A percentile compares a stretch with the other conserved stretches of the same genome.
Conservation (phyloP, 345 rosid species). For the Rhodamnia rubescens region DNA sequence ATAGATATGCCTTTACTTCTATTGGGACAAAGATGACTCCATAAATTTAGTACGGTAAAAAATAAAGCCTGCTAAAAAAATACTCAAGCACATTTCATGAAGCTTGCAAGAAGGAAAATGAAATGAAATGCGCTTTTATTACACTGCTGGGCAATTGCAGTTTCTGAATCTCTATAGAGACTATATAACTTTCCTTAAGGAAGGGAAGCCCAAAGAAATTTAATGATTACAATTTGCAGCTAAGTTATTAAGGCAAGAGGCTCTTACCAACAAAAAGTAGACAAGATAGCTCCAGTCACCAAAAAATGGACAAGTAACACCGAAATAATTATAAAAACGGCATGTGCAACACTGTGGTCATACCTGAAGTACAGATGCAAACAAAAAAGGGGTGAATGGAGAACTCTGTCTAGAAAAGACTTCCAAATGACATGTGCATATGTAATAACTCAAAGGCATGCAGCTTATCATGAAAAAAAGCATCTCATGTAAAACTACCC, state of each 20-base stretch:
- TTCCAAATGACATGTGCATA: neutral
- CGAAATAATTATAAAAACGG: slow-evolving; percentile 67
- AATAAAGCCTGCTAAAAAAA: neutral
- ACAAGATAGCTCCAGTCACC: slow-evolving; percentile 59
- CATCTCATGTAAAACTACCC: neutral
- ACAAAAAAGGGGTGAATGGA: neutral
- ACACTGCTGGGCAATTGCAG: neutral
- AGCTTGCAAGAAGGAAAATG: neutral
- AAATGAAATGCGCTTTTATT: neutral
- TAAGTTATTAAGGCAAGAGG: neutral
- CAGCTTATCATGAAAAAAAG: neutral
- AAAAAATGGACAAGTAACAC: slow-evolving; percentile 76
- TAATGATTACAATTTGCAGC: neutral
- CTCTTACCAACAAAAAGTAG: slow-evolving; percentile 87
- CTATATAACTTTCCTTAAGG: neutral
- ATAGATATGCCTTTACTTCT: no score
- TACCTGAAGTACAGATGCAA: slow-evolving; percentile 42
- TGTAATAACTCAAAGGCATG: neutral
- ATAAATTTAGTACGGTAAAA: neutral
- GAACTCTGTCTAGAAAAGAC: neutral
- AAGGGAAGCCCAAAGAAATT: neutral
- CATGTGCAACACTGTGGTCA: slow-evolving; percentile 81
- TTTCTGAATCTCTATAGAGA: neutral
- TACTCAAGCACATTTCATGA: neutral
- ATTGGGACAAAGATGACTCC: neutral